These are phyloP conservation scores for Brassica carinata DNA, from an alignment of 345 rosid species.

Conservation along the genomic window DNA sequence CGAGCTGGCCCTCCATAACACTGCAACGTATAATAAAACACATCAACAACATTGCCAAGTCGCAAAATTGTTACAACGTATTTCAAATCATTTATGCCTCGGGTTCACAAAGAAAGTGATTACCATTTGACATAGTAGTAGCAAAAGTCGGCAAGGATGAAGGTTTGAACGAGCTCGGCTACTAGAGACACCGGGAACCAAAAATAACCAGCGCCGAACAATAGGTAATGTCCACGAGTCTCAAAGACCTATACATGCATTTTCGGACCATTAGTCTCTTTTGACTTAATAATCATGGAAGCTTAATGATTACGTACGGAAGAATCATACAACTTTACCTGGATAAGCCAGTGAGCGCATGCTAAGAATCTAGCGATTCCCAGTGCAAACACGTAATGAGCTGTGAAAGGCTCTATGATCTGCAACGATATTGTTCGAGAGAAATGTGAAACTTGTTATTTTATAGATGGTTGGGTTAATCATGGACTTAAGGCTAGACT, in stretches of 20 bases:
- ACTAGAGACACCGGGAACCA: slow-evolving; percentile 68
- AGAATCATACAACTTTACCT: slow-evolving; percentile 41
- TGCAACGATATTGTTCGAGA: slow-evolving; percentile 35
- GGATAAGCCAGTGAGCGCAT: slow-evolving; percentile 81
- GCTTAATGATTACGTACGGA: background rate
- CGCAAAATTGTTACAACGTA: background rate
- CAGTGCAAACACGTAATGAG: slow-evolving; percentile 84
- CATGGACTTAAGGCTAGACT: background rate
- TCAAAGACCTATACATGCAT: slow-evolving; percentile 49
- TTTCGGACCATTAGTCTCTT: background rate
- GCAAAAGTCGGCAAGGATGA: slow-evolving; percentile 84
- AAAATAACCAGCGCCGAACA: slow-evolving; percentile 55
- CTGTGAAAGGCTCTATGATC: slow-evolving; percentile 90
- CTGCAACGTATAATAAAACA: slow-evolving; percentile 33
- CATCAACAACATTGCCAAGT: slow-evolving; percentile 20
- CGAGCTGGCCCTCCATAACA: slow-evolving; percentile 48
- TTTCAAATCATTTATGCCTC: background rate
- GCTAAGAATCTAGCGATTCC: slow-evolving; percentile 75
- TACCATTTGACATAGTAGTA: slow-evolving; percentile 84
- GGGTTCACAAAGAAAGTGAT: background rate
- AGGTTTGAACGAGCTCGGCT: slow-evolving; percentile 76
- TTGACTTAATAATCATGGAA: background rate
- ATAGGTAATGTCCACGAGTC: slow-evolving; percentile 53
- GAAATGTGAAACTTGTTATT: slow-evolving; percentile 1
- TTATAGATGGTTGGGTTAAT: background rate